Conservation (phyloP, 257 asterid genomes). For the Solanum microdontum region DNA sequence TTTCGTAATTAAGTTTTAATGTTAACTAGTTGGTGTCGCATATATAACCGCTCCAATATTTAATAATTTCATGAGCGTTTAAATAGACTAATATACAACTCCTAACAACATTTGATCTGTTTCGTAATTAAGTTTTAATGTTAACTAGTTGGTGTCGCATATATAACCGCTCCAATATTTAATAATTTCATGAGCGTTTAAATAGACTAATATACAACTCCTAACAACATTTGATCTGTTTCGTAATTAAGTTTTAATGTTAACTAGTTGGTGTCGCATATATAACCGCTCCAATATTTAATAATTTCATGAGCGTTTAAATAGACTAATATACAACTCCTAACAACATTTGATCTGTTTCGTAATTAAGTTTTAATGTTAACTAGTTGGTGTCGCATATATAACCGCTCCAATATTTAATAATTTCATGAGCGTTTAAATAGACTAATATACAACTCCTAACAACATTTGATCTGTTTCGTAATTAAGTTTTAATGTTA, state of each 20-base stretch:
- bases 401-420: neutral
- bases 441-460: neutral
- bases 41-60: neutral
- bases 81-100: neutral
- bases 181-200: neutral
- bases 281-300: neutral
- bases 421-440: neutral
- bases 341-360: neutral
- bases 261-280: neutral
- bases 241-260: neutral
- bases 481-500: neutral
- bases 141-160: neutral
- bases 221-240: neutral
- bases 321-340: neutral
- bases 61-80: neutral
- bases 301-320: neutral
- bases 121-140: neutral
- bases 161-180: neutral
- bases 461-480: neutral
- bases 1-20: neutral
- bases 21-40: neutral
- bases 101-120: neutral
- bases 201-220: neutral
- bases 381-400: neutral
- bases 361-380: neutral